phyloP scores from a whole-genome alignment of 495 filamentous ascomycete genomes.

The Saxophila tyrrhenica region DNA sequence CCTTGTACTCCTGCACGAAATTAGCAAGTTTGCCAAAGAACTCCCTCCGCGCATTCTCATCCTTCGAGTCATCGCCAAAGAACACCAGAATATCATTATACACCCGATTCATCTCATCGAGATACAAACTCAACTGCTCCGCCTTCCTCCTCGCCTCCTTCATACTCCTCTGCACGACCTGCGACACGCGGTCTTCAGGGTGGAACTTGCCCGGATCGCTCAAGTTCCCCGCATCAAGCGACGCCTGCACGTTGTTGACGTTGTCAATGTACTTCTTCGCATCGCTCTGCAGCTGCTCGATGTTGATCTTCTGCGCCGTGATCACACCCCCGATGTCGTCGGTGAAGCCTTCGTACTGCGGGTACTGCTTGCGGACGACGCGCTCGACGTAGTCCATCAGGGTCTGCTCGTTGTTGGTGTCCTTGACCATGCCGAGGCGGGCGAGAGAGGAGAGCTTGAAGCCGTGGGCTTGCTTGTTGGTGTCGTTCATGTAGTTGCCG shows the following conservation, averaged over 20 bases:
- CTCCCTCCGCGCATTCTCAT: slow-evolving; percentile 88
- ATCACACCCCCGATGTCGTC: slow-evolving; percentile 78
- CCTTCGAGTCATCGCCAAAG: slow-evolving; percentile 85
- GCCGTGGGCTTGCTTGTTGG: slow-evolving; percentile 92
- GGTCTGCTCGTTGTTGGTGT: slow-evolving; percentile 94
- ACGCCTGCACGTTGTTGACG: slow-evolving; percentile 82
- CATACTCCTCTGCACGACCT: slow-evolving; percentile 86
- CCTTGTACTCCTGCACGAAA: slow-evolving; percentile 89
- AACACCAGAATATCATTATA: slow-evolving; percentile 96
- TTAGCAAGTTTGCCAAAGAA: slow-evolving; percentile 92
- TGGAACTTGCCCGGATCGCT: slow-evolving; percentile 97
- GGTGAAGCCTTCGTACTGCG: slow-evolving; percentile 82
- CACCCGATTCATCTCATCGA: slow-evolving; percentile 81
- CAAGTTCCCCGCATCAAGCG: slow-evolving; percentile 85
- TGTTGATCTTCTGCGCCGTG: slow-evolving; percentile 81
- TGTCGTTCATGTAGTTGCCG: slow-evolving; percentile 99
- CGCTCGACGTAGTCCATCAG: slow-evolving; percentile 96
- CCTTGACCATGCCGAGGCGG: slow-evolving; percentile 92
- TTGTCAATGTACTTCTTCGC: slow-evolving; percentile 93
- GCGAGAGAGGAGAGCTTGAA: slow-evolving; percentile 97
- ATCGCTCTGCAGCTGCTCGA: slow-evolving; percentile 80
- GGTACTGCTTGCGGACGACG: slow-evolving; percentile 90
- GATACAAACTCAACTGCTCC: slow-evolving; percentile 86
- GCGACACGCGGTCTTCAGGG: slow-evolving; percentile 86
- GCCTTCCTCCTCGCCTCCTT: slow-evolving; percentile 94